Evolutionary conservation across 306 rosid genomes (phyloP).

Genomic region (Rosa multiflora): DNA sequence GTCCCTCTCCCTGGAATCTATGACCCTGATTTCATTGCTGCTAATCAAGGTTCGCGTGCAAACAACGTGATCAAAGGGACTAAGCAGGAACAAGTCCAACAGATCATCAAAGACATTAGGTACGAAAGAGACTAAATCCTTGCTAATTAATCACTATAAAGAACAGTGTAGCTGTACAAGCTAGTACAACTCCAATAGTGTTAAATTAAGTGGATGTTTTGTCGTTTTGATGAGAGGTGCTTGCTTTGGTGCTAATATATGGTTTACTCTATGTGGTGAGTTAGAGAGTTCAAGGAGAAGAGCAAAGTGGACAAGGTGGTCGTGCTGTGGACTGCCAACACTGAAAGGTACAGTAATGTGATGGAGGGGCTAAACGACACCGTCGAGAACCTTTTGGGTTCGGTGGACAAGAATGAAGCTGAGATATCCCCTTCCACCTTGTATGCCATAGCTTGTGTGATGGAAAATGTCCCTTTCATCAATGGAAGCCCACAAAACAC

Average conservation of each 20-base stretch:
- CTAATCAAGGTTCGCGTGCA: conserved; percentile 89
- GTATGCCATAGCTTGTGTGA: conserved; percentile 79
- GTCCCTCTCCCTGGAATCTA: conserved; percentile 95
- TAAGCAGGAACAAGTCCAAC: conserved; percentile 78
- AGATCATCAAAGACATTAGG: conserved; percentile 79
- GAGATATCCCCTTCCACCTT: conserved; percentile 98
- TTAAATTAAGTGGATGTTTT: not conserved
- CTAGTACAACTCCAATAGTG: not conserved
- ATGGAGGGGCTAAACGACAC: conserved; percentile 88
- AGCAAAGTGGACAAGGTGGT: conserved; percentile 84
- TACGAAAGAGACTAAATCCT: conserved; percentile 21
- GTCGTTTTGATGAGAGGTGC: not conserved
- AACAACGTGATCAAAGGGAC: conserved; percentile 87
- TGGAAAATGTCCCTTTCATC: conserved; percentile 85
- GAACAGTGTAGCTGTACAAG: not conserved
- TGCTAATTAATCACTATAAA: not conserved
- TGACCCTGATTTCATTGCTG: conserved; percentile 94
- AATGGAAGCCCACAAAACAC: conserved; percentile 99
- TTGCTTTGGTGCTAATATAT: conserved; percentile 19
- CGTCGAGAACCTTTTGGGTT: conserved; percentile 66
- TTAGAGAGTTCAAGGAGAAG: conserved; percentile 86
- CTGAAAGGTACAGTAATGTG: conserved; percentile 91
- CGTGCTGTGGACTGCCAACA: conserved; percentile 99
- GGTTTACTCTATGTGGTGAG: conserved; percentile 4
- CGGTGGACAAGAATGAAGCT: conserved; percentile 77